phyloP scores from a whole-genome alignment of 1,139 yeast species.

The Scheffersomyces segobiensis region DNA sequence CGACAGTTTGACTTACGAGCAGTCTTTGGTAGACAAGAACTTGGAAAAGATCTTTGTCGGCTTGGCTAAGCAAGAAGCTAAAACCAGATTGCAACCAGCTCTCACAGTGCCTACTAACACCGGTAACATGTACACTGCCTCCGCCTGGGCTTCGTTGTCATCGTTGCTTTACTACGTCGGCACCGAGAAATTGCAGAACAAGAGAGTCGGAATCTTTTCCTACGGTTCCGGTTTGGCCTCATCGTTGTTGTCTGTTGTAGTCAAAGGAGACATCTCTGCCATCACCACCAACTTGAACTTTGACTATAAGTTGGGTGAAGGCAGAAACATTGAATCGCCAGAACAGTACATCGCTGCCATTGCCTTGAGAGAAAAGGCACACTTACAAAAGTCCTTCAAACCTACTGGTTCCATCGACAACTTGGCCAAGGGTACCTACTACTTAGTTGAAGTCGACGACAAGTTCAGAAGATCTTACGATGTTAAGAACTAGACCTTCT shows the following conservation, averaged over 20 bases:
- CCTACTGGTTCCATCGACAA: constrained; percentile 80
- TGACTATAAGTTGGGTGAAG: constrained; percentile 61
- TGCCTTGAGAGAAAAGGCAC: constrained; percentile 85
- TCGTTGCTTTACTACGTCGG: constrained; percentile 80
- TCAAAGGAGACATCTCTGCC: constrained; percentile 76
- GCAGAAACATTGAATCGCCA: constrained; percentile 72
- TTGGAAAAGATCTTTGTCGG: constrained; percentile 85
- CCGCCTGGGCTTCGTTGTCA: constrained; percentile 84
- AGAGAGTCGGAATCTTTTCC: constrained; percentile 90
- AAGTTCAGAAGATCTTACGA: constrained; percentile 82
- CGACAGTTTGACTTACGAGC: constrained; percentile 67
- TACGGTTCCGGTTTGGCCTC: constrained; percentile 99
- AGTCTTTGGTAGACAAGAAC: constrained; percentile 73
- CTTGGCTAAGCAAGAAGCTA: constrained; percentile 70
- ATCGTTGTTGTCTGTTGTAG: constrained; percentile 75
- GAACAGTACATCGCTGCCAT: constrained; percentile 79
- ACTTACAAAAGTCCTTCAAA: constrained; percentile 71
- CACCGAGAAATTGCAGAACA: constrained; percentile 68
- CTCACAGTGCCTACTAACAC: constrained; percentile 91
- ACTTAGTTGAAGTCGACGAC: constrained; percentile 82
- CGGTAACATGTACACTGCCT: constrained; percentile 98
- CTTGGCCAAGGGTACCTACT: constrained; percentile 76
- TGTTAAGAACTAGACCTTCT: constrained; percentile 46
- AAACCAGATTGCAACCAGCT: constrained; percentile 76
- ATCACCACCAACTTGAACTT: constrained; percentile 69